Conservation (phyloP, 495 filamentous ascomycete genomes). For the Aspergillus coremiiformis region DNA sequence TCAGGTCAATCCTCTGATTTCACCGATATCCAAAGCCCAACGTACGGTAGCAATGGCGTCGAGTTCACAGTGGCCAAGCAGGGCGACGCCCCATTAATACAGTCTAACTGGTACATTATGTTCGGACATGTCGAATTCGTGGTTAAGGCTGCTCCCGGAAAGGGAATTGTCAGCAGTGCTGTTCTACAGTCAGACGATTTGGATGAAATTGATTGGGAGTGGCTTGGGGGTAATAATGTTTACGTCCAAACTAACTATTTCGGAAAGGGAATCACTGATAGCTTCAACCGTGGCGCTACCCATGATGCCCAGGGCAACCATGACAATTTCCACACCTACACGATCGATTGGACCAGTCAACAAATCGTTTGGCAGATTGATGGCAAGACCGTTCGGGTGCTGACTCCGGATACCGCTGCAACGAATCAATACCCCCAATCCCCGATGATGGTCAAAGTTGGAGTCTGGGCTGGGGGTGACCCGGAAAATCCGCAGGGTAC, state of each 20-base stretch:
- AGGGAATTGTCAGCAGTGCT: slow-evolving; percentile 64
- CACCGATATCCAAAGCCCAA: slow-evolving; percentile 53
- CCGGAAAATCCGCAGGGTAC: slow-evolving; percentile 54
- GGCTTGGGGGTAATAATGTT: slow-evolving; percentile 57
- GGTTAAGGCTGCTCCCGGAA: slow-evolving; percentile 54
- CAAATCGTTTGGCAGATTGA: slow-evolving; percentile 70
- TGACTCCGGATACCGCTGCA: slow-evolving; percentile 57
- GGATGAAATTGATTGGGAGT: slow-evolving; percentile 91
- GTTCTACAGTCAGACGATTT: slow-evolving; percentile 78
- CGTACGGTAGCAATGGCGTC: slow-evolving; percentile 70
- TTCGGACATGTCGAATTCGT: slow-evolving; percentile 54
- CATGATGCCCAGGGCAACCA: slow-evolving; percentile 46
- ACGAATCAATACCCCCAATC: slow-evolving; percentile 72
- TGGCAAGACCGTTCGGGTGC: slow-evolving; percentile 55
- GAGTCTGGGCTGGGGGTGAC: slow-evolving; percentile 84
- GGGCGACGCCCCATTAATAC: slow-evolving; percentile 78
- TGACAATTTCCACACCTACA: slow-evolving; percentile 68
- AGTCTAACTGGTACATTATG: slow-evolving; percentile 69
- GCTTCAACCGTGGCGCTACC: slow-evolving; percentile 55
- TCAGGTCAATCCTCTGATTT: slow-evolving; percentile 62
- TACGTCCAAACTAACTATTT: slow-evolving; percentile 77
- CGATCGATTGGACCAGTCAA: slow-evolving; percentile 71
- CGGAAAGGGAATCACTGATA: slow-evolving; percentile 67
- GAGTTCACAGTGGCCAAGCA: slow-evolving; percentile 75
- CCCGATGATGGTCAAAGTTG: slow-evolving; percentile 75